Evolutionary conservation across 108 stramenopile species (phyloP).

Genomic region (Licmophora abbreviata): DNA sequence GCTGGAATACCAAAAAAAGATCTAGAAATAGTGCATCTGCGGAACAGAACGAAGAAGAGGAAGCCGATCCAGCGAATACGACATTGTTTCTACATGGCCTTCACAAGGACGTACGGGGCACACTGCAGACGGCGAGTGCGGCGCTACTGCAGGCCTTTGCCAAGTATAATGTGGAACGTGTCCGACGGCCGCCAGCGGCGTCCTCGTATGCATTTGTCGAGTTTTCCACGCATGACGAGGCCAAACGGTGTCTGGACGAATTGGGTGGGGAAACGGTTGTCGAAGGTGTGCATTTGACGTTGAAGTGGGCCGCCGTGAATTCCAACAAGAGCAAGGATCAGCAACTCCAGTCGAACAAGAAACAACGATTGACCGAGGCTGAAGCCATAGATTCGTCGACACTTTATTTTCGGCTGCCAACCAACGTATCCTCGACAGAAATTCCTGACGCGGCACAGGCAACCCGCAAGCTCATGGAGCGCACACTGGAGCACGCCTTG

Average conservation of each 20-base stretch:
- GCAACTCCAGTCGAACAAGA: conserved; percentile 3
- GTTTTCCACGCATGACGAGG: conserved; percentile 60
- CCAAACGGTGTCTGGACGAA: conserved; percentile 49
- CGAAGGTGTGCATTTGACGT: conserved; percentile 39
- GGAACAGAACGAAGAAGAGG: conserved; percentile 18
- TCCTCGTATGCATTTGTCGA: conserved; percentile 74
- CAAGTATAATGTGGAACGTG: conserved; percentile 28
- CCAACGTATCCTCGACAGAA: conserved; percentile 17
- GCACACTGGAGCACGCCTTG: conserved; percentile 69
- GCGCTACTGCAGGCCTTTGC: conserved; percentile 49
- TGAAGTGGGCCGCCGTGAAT: conserved; percentile 64
- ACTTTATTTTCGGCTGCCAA: conserved; percentile 61
- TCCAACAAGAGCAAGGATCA: conserved; percentile 10
- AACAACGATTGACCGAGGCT: conserved; percentile 56
- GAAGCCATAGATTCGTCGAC: conserved; percentile 71
- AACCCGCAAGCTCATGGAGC: conserved; percentile 42
- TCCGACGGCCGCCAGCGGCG: conserved; percentile 47
- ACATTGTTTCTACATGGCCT: conserved; percentile 75
- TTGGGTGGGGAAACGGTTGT: conserved; percentile 38
- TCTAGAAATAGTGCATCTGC: conserved; percentile 10
- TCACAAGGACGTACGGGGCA: conserved; percentile 61
- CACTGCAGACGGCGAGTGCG: conserved; percentile 25
- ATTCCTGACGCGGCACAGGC: conserved; percentile 24
- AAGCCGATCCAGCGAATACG: conserved; percentile 37
- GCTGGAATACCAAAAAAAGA: conserved; percentile 43